These are phyloP conservation scores for Dryadomyces quercus-mongolicae DNA, from an alignment of 2,329 filamentous ascomycete species.

Conservation along the genomic window DNA sequence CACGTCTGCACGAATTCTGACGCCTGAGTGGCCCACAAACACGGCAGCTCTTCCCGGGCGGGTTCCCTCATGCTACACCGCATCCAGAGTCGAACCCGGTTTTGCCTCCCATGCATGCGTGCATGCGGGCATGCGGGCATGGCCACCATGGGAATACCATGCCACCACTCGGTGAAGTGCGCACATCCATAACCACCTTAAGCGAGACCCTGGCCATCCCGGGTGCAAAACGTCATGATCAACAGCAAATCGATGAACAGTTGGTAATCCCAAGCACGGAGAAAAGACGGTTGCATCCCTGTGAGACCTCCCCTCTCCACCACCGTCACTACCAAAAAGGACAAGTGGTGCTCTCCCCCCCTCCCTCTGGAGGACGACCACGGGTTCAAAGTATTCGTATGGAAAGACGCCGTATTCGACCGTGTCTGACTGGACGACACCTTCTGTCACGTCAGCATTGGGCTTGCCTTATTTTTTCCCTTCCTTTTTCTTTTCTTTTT, in stretches of 20 bases:
- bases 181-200: background rate
- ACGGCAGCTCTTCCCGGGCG: background rate
- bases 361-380: no score
- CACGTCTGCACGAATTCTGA: background rate
- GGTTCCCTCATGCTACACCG: background rate
- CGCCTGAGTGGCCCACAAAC: background rate
- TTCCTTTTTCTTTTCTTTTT: no score
- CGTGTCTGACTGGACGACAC: no score
- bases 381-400: no score
- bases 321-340: background rate
- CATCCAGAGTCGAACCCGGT: background rate
- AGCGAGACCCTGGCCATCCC: background rate
- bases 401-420: no score
- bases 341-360: no score
- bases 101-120: background rate
- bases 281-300: background rate
- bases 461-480: no score
- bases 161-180: background rate
- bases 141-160: background rate
- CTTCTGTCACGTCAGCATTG: no score
- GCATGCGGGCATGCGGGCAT: background rate
- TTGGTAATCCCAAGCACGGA: background rate
- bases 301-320: background rate
- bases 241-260: background rate
- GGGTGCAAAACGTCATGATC: background rate